Conservation (phyloP, 345 rosid species). For the Corchorus olitorius region DNA sequence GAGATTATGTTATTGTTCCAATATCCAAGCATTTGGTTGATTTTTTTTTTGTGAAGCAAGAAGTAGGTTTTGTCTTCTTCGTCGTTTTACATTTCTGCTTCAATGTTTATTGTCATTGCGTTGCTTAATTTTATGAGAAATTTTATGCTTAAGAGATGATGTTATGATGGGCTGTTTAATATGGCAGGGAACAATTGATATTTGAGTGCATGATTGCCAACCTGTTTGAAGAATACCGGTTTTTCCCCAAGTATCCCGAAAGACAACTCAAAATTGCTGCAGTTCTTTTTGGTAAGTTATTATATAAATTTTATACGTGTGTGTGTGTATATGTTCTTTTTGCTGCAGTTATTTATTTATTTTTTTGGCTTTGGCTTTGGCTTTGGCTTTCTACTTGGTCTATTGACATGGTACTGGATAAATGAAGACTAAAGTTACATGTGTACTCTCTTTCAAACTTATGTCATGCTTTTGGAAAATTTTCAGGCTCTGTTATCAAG, state of each 20-base stretch:
- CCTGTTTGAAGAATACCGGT: constrained; percentile 92
- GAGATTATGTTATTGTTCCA: background rate
- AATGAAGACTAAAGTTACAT: background rate
- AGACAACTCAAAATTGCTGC: constrained; percentile 93
- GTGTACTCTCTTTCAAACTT: background rate
- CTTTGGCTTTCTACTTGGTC: background rate
- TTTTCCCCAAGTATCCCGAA: constrained; percentile 97
- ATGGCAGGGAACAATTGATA: constrained; percentile 80
- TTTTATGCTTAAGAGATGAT: background rate
- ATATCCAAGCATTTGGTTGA: background rate
- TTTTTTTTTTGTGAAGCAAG: background rate
- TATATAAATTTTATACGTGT: background rate
- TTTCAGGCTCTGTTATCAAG: constrained; percentile 90
- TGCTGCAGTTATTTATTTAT: too few species aligned
- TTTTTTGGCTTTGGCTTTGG: too few species aligned
- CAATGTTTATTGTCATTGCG: background rate
- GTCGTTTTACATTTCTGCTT: background rate
- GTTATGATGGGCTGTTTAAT: constrained; percentile 4
- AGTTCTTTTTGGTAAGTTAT: constrained; percentile 81
- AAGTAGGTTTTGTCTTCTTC: background rate
- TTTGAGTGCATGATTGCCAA: constrained; percentile 96
- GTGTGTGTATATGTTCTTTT: too few species aligned
- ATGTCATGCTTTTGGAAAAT: constrained; percentile 15
- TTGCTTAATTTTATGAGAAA: background rate
- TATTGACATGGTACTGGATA: background rate